Evolutionary conservation across 176 grass and related monocot genomes (phyloP), one percentile per base, ranked within the genome.

Genomic region (Tillandsia fasciculata): DNA sequence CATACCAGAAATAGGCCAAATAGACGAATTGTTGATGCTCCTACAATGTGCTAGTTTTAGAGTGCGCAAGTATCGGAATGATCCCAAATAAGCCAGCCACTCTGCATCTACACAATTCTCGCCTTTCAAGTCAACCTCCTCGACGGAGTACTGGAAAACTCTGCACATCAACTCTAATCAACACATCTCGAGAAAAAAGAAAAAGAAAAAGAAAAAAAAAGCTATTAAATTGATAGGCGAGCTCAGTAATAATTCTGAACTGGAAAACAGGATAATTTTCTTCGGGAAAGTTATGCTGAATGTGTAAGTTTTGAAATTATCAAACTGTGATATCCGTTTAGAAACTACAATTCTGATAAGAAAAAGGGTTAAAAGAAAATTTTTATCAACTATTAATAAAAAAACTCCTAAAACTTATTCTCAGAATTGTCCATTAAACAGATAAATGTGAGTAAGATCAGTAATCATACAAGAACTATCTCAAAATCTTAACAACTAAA

Each of bases 1-100:
- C 56, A 61, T 67, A 97, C 93, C 89, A 68, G 86, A 47, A 67
- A 97, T 78, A 0, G 79, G 56, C 93, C 89, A 92, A 57, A 92
- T 61, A 23, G 89, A 84, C 15, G 79, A 54, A 64, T 78, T 78
- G 70, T 76, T 81, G 76, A 97, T 23, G 20, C 81, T 78, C 72
- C 83, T 88, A 83, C 93, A 97, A 53, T 87, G 84, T 0, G 89
- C 76, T 29, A 97, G 77, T 53, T 85, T 90, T 56, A 97, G 84
- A 10, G 63, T 17, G 24, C 51, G 52, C 14, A 97, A 75, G 20
- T 76, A 76, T 14, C 77, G 71, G 79, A 97, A 97, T 0, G 78
- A 80, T 49, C 93, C 93, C 1, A 97, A 71, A 76, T 97, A 97
- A 2, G 86, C 86, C 70, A 97, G 9, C 89, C 93, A 97, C 67